Conservation (phyloP, 768 basidiomycete species). For the Neoboletus subvelutipes region DNA sequence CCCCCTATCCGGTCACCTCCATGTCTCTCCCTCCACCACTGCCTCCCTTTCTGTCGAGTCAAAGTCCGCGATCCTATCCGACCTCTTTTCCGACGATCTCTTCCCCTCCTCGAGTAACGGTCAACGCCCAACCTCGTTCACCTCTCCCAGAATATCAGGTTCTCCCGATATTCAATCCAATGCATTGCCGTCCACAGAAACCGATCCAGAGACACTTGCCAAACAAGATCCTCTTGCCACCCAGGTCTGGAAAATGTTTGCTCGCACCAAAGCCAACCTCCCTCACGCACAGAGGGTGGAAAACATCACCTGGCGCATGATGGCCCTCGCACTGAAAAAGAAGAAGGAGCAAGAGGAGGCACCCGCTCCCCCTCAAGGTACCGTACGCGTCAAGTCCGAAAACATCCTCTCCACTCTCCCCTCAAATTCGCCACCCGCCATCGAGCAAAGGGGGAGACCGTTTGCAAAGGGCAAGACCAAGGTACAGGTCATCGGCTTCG, state of each 20-base stretch:
- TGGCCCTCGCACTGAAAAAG: constrained; percentile 92
- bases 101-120: constrained; percentile 39
- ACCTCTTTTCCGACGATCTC: constrained; percentile 70
- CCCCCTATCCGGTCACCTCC: constrained; percentile 36
- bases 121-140: constrained; percentile 50
- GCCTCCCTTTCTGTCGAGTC: constrained; percentile 48
- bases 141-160: constrained; percentile 65
- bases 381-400: constrained; percentile 26
- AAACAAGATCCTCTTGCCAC: constrained; percentile 90
- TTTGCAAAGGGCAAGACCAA: constrained; percentile 79
- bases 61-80: constrained; percentile 63
- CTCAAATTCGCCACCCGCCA: constrained; percentile 8
- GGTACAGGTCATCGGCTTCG: constrained; percentile 80
- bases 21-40: constrained; percentile 43
- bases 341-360: constrained; percentile 69
- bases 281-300: constrained; percentile 97
- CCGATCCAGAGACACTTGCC: constrained; percentile 64
- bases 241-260: constrained; percentile 97
- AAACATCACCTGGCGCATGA: constrained; percentile 98
- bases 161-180: constrained; percentile 63
- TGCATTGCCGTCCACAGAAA: constrained; percentile 41
- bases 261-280: constrained; percentile 82
- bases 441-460: constrained; percentile 65
- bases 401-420: constrained; percentile 4
- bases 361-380: background rate